Conservation (phyloP, 2,329 filamentous ascomycete genomes). For the Trichoderma gracile region DNA sequence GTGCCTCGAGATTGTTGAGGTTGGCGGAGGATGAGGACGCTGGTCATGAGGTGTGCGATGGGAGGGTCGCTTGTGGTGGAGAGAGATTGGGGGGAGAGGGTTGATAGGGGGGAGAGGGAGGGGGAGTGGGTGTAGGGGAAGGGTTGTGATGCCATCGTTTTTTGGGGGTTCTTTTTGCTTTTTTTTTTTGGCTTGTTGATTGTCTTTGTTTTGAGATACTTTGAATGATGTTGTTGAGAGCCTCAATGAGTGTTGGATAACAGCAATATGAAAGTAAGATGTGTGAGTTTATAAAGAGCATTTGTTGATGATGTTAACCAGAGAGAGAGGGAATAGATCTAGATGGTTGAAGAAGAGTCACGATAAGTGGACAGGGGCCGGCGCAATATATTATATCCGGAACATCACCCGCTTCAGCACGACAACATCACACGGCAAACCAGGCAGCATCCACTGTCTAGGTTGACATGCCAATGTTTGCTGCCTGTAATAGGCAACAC, state of each 20-base stretch:
- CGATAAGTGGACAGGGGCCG: not conserved
- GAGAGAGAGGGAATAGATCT: too few relatives aligned
- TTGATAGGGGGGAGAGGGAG: constrained; percentile 23
- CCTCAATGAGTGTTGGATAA: too few relatives aligned
- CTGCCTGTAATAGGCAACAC: constrained; percentile 17
- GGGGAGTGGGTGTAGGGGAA: constrained; percentile 24
- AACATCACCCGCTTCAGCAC: not conserved
- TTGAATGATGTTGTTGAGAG: too few relatives aligned
- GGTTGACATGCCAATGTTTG: not conserved
- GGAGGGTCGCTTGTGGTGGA: constrained; percentile 25
- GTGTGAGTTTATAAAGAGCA: not conserved
- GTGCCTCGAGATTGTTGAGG: not conserved
- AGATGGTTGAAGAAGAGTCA: too few relatives aligned
- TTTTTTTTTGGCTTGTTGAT: not conserved
- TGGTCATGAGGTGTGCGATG: constrained; percentile 30
- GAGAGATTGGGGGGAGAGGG: constrained; percentile 8
- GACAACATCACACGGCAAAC: too few relatives aligned
- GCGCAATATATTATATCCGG: constrained; percentile 20
- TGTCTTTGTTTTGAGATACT: too few relatives aligned
- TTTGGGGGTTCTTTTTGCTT: not conserved
- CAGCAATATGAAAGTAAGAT: too few relatives aligned
- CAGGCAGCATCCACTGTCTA: not conserved
- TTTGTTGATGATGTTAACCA: too few relatives aligned
- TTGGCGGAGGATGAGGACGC: constrained; percentile 29
- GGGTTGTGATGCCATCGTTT: not conserved